Evolutionary conservation across 345 rosid species (phyloP).

Genomic region (Euphorbia pulcherrima): DNA sequence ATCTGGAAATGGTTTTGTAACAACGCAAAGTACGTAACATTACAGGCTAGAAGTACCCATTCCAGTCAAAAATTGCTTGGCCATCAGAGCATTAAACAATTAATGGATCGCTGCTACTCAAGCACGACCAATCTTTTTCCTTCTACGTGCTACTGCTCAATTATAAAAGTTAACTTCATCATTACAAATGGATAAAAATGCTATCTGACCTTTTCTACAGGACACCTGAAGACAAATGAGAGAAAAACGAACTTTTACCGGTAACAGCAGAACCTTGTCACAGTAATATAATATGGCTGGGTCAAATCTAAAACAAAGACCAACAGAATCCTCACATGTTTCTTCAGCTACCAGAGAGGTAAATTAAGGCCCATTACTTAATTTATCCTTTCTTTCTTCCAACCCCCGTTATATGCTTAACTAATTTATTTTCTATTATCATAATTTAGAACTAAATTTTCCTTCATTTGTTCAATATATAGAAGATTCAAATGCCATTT

Average conservation of each 20-base stretch:
- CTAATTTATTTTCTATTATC: too few relatives aligned
- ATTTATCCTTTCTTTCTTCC: too few relatives aligned
- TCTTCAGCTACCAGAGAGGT: too few relatives aligned
- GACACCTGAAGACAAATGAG: not conserved
- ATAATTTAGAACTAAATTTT: too few relatives aligned
- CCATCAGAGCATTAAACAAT: not conserved
- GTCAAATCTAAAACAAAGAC: not conserved
- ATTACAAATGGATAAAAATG: not conserved
- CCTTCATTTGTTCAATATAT: too few relatives aligned
- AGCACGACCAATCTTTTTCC: conserved; percentile 17
- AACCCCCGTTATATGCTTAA: too few relatives aligned
- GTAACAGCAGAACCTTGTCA: not conserved
- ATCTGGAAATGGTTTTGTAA: not conserved
- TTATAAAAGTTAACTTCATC: not conserved
- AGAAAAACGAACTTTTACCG: not conserved
- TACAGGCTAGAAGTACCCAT: not conserved
- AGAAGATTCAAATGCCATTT: too few relatives aligned
- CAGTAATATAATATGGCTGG: too few relatives aligned
- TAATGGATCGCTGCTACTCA: conserved; percentile 5
- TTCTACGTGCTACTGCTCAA: conserved; percentile 30
- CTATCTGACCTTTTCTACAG: not conserved
- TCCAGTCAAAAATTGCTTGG: not conserved
- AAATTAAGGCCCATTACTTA: too few relatives aligned
- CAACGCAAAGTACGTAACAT: not conserved
- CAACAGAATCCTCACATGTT: not conserved